These are phyloP conservation scores for Russula sp. DNA, from an alignment of 768 basidiomycete species.

Conservation along the genomic window DNA sequence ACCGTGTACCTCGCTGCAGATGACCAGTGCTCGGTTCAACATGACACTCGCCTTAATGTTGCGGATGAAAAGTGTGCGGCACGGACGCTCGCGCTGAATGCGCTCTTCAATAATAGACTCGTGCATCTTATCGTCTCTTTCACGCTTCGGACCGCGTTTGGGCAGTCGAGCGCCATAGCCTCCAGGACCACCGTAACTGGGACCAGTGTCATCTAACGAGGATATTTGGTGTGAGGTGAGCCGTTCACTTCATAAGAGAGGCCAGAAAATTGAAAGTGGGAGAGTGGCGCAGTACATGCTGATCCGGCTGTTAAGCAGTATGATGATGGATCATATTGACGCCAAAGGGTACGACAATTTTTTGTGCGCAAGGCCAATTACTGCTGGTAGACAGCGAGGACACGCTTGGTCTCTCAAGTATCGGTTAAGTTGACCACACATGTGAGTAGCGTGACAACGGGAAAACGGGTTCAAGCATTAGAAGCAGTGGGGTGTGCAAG, in stretches of 20 bases:
- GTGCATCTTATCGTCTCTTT: constrained; percentile 86
- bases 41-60: constrained; percentile 88
- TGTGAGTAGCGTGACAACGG: constrained; percentile 4
- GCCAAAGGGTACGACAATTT: constrained; percentile 11
- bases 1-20: constrained; percentile 4
- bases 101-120: constrained; percentile 92
- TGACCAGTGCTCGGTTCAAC: constrained; percentile 10
- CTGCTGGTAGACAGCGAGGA: constrained; percentile 2
- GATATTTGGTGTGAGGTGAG: constrained; percentile 31
- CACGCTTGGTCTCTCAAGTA: constrained; percentile 22
- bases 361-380: constrained; percentile 20
- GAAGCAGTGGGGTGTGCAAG: constrained; percentile 17
- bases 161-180: constrained; percentile 40
- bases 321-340: constrained; percentile 15
- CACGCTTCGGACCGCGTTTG: constrained; percentile 59
- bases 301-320: constrained; percentile 5
- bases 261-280: constrained; percentile 25
- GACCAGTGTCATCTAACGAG: constrained; percentile 63
- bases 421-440: constrained; percentile 20
- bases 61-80: constrained; percentile 93
- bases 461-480: constrained; percentile 15
- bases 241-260: constrained; percentile 24
- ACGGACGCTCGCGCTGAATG: constrained; percentile 89
- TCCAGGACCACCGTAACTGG: constrained; percentile 52
- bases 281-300: constrained; percentile 15